Base-by-base conservation (phyloP, 164 flowering plant species). In the Macadamia tetraphylla region DNA sequence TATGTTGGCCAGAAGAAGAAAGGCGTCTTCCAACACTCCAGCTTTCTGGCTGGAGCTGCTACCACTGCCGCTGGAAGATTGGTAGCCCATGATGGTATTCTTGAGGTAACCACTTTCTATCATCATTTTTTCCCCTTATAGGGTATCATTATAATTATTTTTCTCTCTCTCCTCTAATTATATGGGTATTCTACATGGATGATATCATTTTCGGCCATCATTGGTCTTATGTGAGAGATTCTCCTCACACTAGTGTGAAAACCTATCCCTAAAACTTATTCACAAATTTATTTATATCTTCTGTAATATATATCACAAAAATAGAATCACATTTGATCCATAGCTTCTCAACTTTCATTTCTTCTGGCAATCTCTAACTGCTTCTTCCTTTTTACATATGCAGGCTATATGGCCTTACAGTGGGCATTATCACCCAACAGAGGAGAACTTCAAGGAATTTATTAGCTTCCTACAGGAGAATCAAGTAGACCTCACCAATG, bases 341-440 rank as follows among this genome's bases (percentile, higher is more conserved):
- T 23, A 23, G 23, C 23, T 23, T 23, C 23, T 23, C 23, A 23
- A 23, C 23, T 23, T 23, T 23, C 23, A 23, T 23, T 23, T 23
- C 0, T 0, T 23, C 23, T 0, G 23, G 23, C 23, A 23, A 35
- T 35, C 40, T 35, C 5, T 35, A 2, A 35, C 3, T 5, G 3
- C 40, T 2, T 35, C 40, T 35, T 23, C 40, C 40, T 35, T 35
- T 0, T 35, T 35, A 35, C 40, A 35, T 5, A 35, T 63, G 55
- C 73, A 86, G 96, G 92, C 88, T 14, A 78, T 90, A 35, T 88
- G 94, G 94, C 89, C 94, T 5, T 84, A 88, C 69, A 88, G 97
- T 58, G 94, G 97, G 48, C 97, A 90, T 71, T 90, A 90, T 75
- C 88, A 72, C 66, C 97, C 94, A 46, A 87, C 90, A 0, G 87